Evolutionary conservation across 2,329 filamentous ascomycete species (phyloP), one percentile per base, ranked within the genome.

Genomic region (Paecilomyces dactylethromorphus): DNA sequence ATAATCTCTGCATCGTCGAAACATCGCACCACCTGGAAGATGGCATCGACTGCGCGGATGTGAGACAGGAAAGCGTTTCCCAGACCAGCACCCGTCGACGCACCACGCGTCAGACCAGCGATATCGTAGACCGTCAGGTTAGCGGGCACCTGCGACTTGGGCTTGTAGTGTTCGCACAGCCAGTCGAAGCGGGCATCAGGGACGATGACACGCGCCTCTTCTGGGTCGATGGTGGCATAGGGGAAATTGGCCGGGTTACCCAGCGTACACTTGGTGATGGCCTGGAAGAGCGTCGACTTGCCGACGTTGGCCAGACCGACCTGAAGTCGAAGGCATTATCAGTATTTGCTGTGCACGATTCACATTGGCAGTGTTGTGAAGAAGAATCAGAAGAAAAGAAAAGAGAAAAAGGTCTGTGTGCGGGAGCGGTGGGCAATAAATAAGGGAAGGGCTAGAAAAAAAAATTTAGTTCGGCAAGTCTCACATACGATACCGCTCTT

Each of bases 1-100:
- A 97, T 97, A 71, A 99, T 99, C 80, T 99, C 94, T 60, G 93
- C 94, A 82, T 99, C 94, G 74, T 99, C 95, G 79, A 99, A 97
- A 80, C 90, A 96, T 69, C 92, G 88, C 39, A 97, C 92, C 52
- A 97, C 92, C 78, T 96, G 91, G 83, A 96, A 97, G 78, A 97
- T 96, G 77, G 92, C 92, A 82, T 97, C 92, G 77, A 97, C 92
- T 57, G 94, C 94, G 74, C 95, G 91, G 69, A 99, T 99, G 78
- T 99, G 94, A 39, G 94, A 97, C 80, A 99, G 82, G 86, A 99
- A 99, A 68, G 93, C 86, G 76, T 99, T 99, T 71, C 94, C 94
- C 62, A 99, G 88, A 83, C 94, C 94, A 67, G 92, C 94, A 81
- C 95, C 95, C 58, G 93, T 97, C 3, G 94, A 99, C 55, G 94